These are phyloP conservation scores for Magnusiomyces paraingens DNA, from an alignment of 1,139 yeast genomes.

Conservation along the genomic window DNA sequence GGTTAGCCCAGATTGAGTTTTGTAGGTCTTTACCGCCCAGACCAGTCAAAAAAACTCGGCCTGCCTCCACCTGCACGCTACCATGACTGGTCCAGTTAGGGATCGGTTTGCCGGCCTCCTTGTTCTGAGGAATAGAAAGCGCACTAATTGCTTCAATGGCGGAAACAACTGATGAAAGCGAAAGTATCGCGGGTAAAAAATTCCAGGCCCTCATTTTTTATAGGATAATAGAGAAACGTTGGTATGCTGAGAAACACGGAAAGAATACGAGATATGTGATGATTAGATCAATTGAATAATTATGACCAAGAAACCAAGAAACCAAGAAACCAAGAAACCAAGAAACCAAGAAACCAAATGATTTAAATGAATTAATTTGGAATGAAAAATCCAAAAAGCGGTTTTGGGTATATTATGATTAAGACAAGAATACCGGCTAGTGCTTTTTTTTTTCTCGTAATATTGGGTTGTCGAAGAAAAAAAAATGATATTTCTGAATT, in stretches of 20 bases:
- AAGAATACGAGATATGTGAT: not conserved
- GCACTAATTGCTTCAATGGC: not conserved
- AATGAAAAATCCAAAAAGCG: too few relatives aligned
- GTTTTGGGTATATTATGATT: too few relatives aligned
- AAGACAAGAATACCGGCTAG: too few relatives aligned
- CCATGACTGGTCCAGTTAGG: constrained; percentile 14
- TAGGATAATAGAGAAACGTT: not conserved
- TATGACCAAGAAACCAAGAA: not conserved
- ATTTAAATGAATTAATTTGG: too few relatives aligned
- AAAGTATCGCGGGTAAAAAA: constrained; percentile 1
- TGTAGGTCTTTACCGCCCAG: constrained; percentile 22
- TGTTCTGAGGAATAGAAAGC: constrained; percentile 13
- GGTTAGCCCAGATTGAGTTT: constrained; percentile 33
- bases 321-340: not conserved
- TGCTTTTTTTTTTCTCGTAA: too few relatives aligned
- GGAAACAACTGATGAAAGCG: constrained; percentile 4
- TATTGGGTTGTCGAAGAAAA: too few relatives aligned
- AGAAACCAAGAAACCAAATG: not conserved
- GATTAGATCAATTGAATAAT: not conserved
- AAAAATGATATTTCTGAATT: not conserved
- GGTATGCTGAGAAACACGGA: not conserved
- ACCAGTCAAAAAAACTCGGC: constrained; percentile 23
- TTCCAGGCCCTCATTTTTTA: not conserved
- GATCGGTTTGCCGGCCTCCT: constrained; percentile 11
- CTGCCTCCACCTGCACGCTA: constrained; percentile 15